Percentiles rank a stretch among this genome's conserved stretches.
Conservation (phyloP, 176 grass and related monocot species). For the Lolium multiflorum region DNA sequence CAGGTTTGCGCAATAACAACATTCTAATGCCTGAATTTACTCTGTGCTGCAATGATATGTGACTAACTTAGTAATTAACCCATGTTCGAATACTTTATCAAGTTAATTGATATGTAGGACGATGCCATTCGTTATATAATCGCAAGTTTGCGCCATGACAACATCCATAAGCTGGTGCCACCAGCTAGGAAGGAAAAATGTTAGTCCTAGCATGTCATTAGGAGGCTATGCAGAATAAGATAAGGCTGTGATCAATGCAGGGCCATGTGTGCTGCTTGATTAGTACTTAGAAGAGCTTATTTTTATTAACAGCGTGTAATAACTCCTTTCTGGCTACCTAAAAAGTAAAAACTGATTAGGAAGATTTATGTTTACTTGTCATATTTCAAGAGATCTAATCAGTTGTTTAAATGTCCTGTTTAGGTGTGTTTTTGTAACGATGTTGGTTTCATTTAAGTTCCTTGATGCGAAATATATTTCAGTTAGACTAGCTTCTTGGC, state of each 20-base stretch:
- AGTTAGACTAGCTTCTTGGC: not conserved
- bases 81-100: not conserved
- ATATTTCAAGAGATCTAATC: not conserved
- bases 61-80: not conserved
- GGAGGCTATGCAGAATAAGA: not conserved
- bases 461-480: not conserved
- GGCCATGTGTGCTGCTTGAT: slow-evolving; percentile 31
- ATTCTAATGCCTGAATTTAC: not conserved
- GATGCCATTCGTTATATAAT: slow-evolving; percentile 7
- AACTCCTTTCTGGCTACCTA: slow-evolving; percentile 20
- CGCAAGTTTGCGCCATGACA: slow-evolving; percentile 8
- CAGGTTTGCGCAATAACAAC: no score
- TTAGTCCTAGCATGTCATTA: slow-evolving; percentile 13
- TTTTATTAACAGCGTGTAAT: slow-evolving; percentile 21
- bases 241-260: slow-evolving; percentile 22
- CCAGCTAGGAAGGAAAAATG: not conserved
- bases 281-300: not conserved
- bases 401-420: not conserved
- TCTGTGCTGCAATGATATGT: not conserved
- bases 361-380: not conserved
- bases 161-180: slow-evolving; percentile 1
- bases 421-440: slow-evolving; percentile 8
- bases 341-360: not conserved
- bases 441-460: not conserved
- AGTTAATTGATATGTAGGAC: slow-evolving; percentile 17